Conservation (phyloP, 2,329 filamentous ascomycete species). For the Claviceps citrina region DNA sequence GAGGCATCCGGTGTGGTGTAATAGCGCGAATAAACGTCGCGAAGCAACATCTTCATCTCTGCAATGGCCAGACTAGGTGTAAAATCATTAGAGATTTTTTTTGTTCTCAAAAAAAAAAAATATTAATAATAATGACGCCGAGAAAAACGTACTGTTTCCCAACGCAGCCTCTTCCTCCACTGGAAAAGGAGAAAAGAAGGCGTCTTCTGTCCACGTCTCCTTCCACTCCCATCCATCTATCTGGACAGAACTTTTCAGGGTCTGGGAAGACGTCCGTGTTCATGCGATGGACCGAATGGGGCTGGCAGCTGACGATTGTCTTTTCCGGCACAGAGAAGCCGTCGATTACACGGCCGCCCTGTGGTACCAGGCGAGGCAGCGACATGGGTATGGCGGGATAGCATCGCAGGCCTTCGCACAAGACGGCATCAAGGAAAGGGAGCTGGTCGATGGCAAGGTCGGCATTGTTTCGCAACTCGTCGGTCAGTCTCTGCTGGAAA, state of each 20-base stretch:
- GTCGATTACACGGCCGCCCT: constrained; percentile 38
- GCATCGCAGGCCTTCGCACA: constrained; percentile 46
- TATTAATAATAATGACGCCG: neutral
- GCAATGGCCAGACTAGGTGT: constrained; percentile 36
- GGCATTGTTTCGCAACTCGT: constrained; percentile 33
- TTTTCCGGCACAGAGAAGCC: constrained; percentile 36
- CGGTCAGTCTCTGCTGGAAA: constrained; percentile 36
- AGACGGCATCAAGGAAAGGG: constrained; percentile 45
- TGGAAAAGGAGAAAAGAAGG: constrained; percentile 50
- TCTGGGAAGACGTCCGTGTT: constrained; percentile 57
- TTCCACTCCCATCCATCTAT: constrained; percentile 63
- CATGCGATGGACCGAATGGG: constrained; percentile 43
- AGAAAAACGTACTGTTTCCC: constrained; percentile 45
- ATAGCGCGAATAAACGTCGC: constrained; percentile 45
- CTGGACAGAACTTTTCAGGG: constrained; percentile 62
- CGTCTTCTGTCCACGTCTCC: constrained; percentile 57
- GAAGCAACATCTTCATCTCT: constrained; percentile 52
- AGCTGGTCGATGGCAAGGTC: constrained; percentile 31
- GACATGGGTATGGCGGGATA: constrained; percentile 54
- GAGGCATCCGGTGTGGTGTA: constrained; percentile 37
- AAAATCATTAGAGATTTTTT: too few relatives aligned
- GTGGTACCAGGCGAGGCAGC: constrained; percentile 43
- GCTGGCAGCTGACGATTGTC: constrained; percentile 45
- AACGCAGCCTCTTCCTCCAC: constrained; percentile 49
- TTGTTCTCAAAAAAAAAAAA: neutral